A percentile compares a stretch with the other conserved stretches of the same genome.
These are phyloP conservation scores for Colletotrichum chrysophilum DNA, from an alignment of 2,329 filamentous ascomycete species.

Conservation along the genomic window DNA sequence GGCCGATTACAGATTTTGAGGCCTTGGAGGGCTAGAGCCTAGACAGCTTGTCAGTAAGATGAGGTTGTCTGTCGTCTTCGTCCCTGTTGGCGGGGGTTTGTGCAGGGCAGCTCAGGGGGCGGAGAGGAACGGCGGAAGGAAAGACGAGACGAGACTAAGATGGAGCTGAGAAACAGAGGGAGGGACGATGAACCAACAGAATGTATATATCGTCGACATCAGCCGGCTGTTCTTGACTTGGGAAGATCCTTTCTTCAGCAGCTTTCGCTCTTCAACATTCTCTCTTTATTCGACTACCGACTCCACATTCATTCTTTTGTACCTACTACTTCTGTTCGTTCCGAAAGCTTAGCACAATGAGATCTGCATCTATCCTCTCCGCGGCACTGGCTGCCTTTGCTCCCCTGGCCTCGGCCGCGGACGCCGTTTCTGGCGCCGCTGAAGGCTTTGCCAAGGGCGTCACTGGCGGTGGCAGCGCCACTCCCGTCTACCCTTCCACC, in stretches of 20 bases:
- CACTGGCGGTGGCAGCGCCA: constrained; percentile 64
- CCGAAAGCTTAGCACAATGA: constrained; percentile 1
- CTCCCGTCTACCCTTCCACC: constrained; percentile 57
- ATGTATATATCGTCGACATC: constrained; percentile 8
- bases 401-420: constrained; percentile 17
- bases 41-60: neutral
- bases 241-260: neutral
- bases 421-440: constrained; percentile 39
- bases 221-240: neutral
- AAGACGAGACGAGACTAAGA: neutral
- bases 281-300: constrained; percentile 4
- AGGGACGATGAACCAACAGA: neutral
- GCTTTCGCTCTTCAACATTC: constrained; percentile 1
- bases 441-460: constrained; percentile 54
- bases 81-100: neutral
- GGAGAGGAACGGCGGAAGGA: neutral
- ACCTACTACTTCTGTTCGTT: neutral
- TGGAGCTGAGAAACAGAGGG: neutral
- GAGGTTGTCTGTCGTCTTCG: neutral
- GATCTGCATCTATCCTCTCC: constrained; percentile 5
- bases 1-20: neutral
- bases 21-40: neutral
- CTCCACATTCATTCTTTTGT: constrained; percentile 7
- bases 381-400: constrained; percentile 17
- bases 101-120: neutral